Evolutionary conservation across 129 eudicot genomes (phyloP), one percentile per base, ranked within the genome.

Genomic region (Saussurea involucrata): DNA sequence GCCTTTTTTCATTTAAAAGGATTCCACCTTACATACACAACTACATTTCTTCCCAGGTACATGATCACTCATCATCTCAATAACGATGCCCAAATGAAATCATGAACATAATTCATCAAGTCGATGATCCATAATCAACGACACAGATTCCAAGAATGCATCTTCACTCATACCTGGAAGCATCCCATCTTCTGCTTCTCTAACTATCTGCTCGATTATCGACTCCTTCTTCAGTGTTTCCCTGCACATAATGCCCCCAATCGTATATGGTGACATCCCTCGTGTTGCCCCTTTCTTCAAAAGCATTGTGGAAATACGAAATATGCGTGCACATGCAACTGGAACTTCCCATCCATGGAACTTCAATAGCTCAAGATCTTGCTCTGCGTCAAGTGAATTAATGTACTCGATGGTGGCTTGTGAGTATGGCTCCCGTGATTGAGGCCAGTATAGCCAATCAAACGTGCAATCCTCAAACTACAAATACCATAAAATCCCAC

Each of bases 391-490:
- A 24, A 90, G 85, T 72, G 89, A 79, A 66, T 79, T 86, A 72
- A 90, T 86, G 86, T 90, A 90, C 2, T 86, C 81, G 24, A 82
- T 34, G 12, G 88, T 84, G 7, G 84, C 88, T 12, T 78, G 73
- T 21, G 88, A 80, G 70, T 78, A 88, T 10, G 86, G 85, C 66
- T 86, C 75, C 18, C 80, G 89, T 32, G 91, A 84, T 84, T 90
- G 96, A 61, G 96, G 96, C 96, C 96, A 90, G 82, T 90, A 90
- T 69, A 90, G 90, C 96, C 96, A 90, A 28, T 90, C 96, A 74
- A 90, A 90, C 46, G 96, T 90, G 78, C 96, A 90, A 72, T 90
- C 96, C 73, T 85, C 92, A 75, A 90, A 90, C 96, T 90, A 85
- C 73, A 78, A 42, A 7, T 17, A 61, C 34, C 34, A 31, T 4